Conservation (phyloP, 78 protist genomes). For the Dictyostelium purpureum region DNA sequence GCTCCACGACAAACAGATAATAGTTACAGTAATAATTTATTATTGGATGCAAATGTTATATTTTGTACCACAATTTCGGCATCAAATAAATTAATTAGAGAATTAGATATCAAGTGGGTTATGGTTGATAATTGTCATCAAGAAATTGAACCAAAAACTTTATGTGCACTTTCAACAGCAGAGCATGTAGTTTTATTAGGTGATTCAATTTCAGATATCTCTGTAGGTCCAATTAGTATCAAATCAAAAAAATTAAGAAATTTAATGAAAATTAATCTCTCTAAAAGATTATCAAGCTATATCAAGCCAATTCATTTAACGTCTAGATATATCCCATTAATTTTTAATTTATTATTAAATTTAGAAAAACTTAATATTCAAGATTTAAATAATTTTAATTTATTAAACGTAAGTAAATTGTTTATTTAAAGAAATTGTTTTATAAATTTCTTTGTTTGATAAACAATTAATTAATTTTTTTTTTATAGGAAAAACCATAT, state of each 20-base stretch:
- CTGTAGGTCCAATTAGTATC: not conserved
- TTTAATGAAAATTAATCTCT: not conserved
- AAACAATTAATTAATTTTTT: not conserved
- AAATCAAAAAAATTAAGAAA: not conserved
- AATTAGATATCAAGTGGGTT: constrained; percentile 45
- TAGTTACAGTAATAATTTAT: too few species aligned
- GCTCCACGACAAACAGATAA: too few species aligned
- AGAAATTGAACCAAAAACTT: constrained; percentile 52
- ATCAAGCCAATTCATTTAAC: not conserved
- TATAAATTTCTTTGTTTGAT: not conserved
- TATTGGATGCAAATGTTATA: not conserved
- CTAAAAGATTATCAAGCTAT: not conserved
- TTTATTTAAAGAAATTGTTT: not conserved
- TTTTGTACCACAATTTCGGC: constrained; percentile 29
- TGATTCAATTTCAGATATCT: constrained; percentile 20
- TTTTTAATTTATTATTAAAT: not conserved
- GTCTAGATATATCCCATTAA: not conserved
- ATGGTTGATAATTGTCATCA: constrained; percentile 51
- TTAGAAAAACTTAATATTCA: not conserved
- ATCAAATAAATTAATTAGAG: not conserved
- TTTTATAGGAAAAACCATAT: not conserved
- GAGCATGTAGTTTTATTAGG: constrained; percentile 32
- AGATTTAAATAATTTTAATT: not conserved
- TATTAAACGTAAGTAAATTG: not conserved
- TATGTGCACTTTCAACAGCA: constrained; percentile 14